Base-by-base conservation (phyloP, 208 protist species). In the Angomonas desouzai region DNA sequence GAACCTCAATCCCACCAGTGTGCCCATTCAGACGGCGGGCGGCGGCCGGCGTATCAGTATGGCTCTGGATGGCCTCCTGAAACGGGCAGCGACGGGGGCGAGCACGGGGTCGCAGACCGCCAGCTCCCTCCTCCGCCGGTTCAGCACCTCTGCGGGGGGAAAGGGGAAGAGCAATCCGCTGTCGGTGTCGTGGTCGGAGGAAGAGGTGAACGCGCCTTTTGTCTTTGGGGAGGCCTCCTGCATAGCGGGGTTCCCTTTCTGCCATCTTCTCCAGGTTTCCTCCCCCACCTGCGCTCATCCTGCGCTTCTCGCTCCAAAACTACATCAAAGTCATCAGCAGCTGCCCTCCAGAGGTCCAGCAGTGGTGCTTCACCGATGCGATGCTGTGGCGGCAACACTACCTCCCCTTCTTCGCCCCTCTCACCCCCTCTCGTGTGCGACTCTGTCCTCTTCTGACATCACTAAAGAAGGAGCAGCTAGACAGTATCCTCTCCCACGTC, bases 141-240 rank as follows among this genome's bases (percentile, higher is more conserved):
- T 33, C n/a, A 57, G 29, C 28, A 57, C 11, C 22, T 20, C 28
- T 32, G 3, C 29, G 7, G 28, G 10, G 51, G 51, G 51, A 27
- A 51, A 51, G 20, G 9, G 10, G n/a, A 51, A 51, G 45, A 51
- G 20, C 20, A 51, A 13, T 40, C 36, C 28, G 29, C 9, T 30
- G 18, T 4, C 55, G 2, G 30, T 25, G 55, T 4, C 55, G 55
- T 45, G 30, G 29, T 29, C 72, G 20, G 43, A 70, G 27, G 74
- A 65, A 27, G 23, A 62, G 29, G 55, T 91, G 9, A 36, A 53
- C 20, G 81, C 87, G 10, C 83, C 83, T 33, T 57, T 73, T 9
- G 79, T 91, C 59, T 70, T 93, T 2, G 79, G 77, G 6, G 87
- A 93, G 68, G 68, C 72, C 47, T 55, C 76, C 11, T 80, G 73